Base-by-base conservation (phyloP, 2,329 filamentous ascomycete species). In the Colletotrichum tofieldiae region DNA sequence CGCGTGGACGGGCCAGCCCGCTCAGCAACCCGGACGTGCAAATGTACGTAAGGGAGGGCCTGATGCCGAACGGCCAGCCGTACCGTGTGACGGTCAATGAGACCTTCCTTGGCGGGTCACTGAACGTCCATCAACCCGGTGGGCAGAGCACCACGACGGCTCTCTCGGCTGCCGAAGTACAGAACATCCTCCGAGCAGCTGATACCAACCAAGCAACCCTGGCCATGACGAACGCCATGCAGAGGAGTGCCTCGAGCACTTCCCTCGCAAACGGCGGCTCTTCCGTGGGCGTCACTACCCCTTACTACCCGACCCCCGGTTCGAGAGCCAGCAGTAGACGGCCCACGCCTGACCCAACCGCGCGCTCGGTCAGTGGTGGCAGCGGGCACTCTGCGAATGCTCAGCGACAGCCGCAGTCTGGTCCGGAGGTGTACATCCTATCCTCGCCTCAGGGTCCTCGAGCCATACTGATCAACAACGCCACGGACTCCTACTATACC, bases 391-490 rank as follows among this genome's bases (percentile, higher is more conserved):
- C 77, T 43, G 71, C 77, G 43, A 64, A 60, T 67, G 74, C 71
- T 63, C 73, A 74, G 23, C 73, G 73, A 55, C 55, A 72, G 32
- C 67, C 77, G 18, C 59, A 78, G 23, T 81, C 81, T 32, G 79
- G 78, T 2, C 82, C 86, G 0, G 86, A 89, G 71, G 88, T 91
- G 2, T 92, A 91, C 75, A 87, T 92, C 32, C 78, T 92, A 8
- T 88, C 86, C 20, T 92, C 90, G 0, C 89, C 90, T 0, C 84
- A 84, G 52, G 90, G 90, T 0, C 90, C 90, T 1, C 86, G 86
- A 26, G 90, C 86, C 7, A 79, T 92, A 1, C 78, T 92, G 8
- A 81, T 92, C 51, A 89, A 88, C 75, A 84, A 85, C 72, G 81
- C 84, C 54, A 78, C 83, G 1, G 88, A 89, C 35, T 82, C 85